A percentile compares a stretch with the other conserved stretches of the same genome.
Conservation (phyloP, 805 yeast genomes). For the Metschnikowia borealis region DNA sequence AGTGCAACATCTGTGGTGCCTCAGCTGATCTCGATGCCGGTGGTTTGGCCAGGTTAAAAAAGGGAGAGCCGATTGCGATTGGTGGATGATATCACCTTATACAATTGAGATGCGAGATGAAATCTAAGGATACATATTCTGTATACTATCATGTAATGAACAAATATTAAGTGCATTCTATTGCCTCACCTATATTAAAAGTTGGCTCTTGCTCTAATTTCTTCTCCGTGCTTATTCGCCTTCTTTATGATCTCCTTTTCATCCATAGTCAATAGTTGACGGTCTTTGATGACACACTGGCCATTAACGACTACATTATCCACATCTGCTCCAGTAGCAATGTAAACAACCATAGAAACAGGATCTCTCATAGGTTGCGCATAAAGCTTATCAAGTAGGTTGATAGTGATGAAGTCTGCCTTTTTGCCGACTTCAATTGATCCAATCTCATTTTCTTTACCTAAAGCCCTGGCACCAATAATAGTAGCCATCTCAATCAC, state of each 20-base stretch:
- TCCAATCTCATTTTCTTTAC: constrained; percentile 16
- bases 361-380: constrained; percentile 22
- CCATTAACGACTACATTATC: constrained; percentile 13
- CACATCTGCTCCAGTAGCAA: constrained; percentile 21
- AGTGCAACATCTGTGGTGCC: constrained; percentile 18
- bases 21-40: constrained; percentile 16
- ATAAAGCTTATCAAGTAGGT: constrained; percentile 17
- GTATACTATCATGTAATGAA: background rate
- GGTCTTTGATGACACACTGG: constrained; percentile 7
- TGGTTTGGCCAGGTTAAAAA: constrained; percentile 11
- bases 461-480: constrained; percentile 13
- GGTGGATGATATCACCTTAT: constrained; percentile 7
- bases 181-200: background rate
- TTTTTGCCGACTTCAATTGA: constrained; percentile 14
- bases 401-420: constrained; percentile 16
- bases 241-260: constrained; percentile 10
- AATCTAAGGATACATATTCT: background rate
- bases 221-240: constrained; percentile 13
- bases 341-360: constrained; percentile 21
- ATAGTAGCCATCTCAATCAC: constrained; percentile 16
- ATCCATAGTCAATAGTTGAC: constrained; percentile 9
- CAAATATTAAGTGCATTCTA: background rate
- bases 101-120: too few species aligned
- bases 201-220: constrained; percentile 9
- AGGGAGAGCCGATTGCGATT: constrained; percentile 17